phyloP scores from a whole-genome alignment of 1,139 yeast species.

The Geotrichum cucujoidarum region DNA sequence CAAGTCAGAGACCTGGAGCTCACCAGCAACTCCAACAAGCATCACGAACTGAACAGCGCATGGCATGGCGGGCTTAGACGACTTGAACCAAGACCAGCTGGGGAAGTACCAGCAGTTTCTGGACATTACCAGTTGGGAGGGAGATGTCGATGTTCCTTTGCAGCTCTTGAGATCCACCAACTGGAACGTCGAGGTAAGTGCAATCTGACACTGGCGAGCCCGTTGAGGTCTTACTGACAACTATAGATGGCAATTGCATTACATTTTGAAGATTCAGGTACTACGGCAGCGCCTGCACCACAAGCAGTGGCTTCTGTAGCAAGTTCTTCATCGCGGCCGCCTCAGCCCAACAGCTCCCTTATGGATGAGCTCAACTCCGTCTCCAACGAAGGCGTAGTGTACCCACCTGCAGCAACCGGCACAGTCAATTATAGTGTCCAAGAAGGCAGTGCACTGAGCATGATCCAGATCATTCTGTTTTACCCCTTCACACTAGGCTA shows the following conservation, averaged over 20 bases:
- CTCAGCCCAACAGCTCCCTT: constrained; percentile 26
- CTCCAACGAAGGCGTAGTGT: constrained; percentile 20
- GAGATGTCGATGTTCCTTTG: constrained; percentile 27
- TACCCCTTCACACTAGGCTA: constrained; percentile 35
- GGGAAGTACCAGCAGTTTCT: constrained; percentile 28
- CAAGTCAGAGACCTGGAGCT: too few relatives aligned
- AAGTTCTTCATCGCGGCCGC: neutral
- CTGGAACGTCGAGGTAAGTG: constrained; percentile 32
- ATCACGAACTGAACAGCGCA: too few relatives aligned
- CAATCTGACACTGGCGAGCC: neutral
- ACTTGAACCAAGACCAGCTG: constrained; percentile 22
- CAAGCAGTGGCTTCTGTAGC: constrained; percentile 14
- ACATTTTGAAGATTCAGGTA: constrained; percentile 31
- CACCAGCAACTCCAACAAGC: too few relatives aligned
- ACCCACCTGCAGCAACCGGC: constrained; percentile 23
- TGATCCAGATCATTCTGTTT: constrained; percentile 31
- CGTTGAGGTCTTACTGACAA: neutral
- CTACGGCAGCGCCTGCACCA: constrained; percentile 14
- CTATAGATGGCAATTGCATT: constrained; percentile 29
- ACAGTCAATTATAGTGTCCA: constrained; percentile 26
- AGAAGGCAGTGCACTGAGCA: constrained; percentile 25
- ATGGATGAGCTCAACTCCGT: constrained; percentile 30
- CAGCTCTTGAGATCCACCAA: constrained; percentile 27
- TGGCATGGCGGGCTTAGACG: constrained; percentile 18
- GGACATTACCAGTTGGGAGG: constrained; percentile 32